Evolutionary conservation across 352 stramenopile genomes (phyloP).

Genomic region (Phytophthora pini): DNA sequence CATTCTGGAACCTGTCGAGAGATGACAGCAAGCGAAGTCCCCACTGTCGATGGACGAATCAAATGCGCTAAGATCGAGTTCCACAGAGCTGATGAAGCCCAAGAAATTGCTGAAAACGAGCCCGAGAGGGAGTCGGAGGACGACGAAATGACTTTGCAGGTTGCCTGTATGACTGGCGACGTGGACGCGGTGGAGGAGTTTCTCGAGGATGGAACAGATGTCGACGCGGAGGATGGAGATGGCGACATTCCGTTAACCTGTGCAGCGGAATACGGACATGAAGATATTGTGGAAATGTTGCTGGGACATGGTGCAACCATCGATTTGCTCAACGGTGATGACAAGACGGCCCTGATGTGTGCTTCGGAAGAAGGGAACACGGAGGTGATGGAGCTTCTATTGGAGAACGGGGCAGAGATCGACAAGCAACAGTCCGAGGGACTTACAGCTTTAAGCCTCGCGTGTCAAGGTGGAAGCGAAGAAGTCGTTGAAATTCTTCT

Average conservation of each 20-base stretch:
- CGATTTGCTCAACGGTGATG: background rate
- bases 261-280: conserved; percentile 3
- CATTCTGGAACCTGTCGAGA: no score
- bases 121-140: no score
- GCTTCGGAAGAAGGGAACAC: conserved; percentile 1
- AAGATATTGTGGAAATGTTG: background rate
- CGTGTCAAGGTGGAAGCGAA: background rate
- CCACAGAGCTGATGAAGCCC: no score
- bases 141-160: background rate
- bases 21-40: no score
- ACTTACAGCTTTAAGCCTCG: background rate
- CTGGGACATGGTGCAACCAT: conserved; percentile 1
- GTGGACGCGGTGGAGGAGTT: background rate
- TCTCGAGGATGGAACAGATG: background rate
- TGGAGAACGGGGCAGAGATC: conserved; percentile 1
- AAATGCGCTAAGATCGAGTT: no score
- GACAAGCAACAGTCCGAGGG: background rate
- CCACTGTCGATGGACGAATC: no score
- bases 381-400: background rate
- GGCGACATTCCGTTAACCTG: background rate
- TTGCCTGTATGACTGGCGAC: conserved; percentile 1
- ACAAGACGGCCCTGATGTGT: conserved; percentile 1
- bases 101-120: no score
- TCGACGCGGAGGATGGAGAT: conserved; percentile 1
- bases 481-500: background rate